A percentile compares a stretch with the other conserved stretches of the same genome.
Evolutionary conservation across 2,329 filamentous ascomycete species (phyloP).

Genomic region (Xylaria sp.): DNA sequence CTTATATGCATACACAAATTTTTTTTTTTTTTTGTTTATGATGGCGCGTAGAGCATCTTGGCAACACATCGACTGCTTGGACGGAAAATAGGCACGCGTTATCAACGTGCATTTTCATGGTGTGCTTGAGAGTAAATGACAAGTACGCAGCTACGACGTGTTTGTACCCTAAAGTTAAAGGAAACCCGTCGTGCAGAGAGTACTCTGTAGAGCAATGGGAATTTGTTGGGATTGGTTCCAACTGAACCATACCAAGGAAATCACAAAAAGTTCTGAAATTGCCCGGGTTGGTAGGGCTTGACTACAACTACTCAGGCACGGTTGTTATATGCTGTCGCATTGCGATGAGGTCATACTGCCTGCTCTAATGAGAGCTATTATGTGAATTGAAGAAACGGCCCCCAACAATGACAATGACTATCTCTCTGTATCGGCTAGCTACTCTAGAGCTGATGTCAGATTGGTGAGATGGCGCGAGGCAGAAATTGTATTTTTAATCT

Average conservation of each 20-base stretch:
- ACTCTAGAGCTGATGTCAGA: constrained; percentile 6
- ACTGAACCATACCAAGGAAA: not conserved
- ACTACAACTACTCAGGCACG: no score
- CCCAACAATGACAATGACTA: not conserved
- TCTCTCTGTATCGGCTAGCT: not conserved
- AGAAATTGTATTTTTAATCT: not conserved
- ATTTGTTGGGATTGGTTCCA: not conserved
- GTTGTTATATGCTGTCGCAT: not conserved
- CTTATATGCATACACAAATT: not conserved
- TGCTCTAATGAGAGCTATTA: not conserved
- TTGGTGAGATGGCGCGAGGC: constrained; percentile 1
- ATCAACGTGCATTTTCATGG: not conserved
- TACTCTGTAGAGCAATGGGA: not conserved
- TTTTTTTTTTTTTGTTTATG: not conserved
- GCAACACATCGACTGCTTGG: not conserved
- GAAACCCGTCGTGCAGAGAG: no score
- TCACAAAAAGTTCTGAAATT: not conserved
- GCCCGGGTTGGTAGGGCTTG: not conserved
- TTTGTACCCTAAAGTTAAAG: no score
- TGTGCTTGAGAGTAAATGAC: no score
- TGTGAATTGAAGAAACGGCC: not conserved
- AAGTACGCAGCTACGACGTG: no score
- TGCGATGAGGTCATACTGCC: not conserved
- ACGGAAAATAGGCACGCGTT: not conserved
- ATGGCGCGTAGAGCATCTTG: not conserved